phyloP scores from a whole-genome alignment of 1,139 yeast species.

The Ogataea hybrid region DNA sequence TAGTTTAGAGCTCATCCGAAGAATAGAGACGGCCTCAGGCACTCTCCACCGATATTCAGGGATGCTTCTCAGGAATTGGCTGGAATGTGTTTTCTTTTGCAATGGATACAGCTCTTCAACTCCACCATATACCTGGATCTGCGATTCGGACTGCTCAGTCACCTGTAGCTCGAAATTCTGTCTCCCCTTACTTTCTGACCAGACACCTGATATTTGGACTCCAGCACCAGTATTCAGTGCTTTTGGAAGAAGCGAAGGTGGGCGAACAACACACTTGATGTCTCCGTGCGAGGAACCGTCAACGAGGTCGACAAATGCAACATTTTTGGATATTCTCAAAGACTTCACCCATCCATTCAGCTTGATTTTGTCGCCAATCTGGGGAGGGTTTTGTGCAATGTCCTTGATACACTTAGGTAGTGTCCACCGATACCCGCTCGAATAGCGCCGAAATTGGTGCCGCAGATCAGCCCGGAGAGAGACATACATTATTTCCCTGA shows the following conservation, averaged over 20 bases:
- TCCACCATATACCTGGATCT: constrained; percentile 42
- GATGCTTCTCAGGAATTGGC: constrained; percentile 59
- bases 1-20: constrained; percentile 70
- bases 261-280: constrained; percentile 57
- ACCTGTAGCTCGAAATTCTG: constrained; percentile 49
- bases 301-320: constrained; percentile 73
- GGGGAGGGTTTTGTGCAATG: constrained; percentile 37
- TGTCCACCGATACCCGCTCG: no score
- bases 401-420: constrained; percentile 32
- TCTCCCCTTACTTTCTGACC: constrained; percentile 43
- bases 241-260: constrained; percentile 32
- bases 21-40: constrained; percentile 56
- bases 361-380: constrained; percentile 26
- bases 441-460: not conserved
- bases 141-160: constrained; percentile 35
- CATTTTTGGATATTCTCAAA: constrained; percentile 66
- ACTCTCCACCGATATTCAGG: constrained; percentile 85
- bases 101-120: constrained; percentile 71
- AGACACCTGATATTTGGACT: constrained; percentile 43
- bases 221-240: constrained; percentile 42
- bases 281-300: constrained; percentile 68
- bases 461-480: not conserved
- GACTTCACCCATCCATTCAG: constrained; percentile 74
- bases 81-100: constrained; percentile 73
- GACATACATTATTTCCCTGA: not conserved